A percentile compares a stretch with the other conserved stretches of the same genome.
phyloP scores from a whole-genome alignment of 495 filamentous ascomycete species.

The Aspergillus asperescens region DNA sequence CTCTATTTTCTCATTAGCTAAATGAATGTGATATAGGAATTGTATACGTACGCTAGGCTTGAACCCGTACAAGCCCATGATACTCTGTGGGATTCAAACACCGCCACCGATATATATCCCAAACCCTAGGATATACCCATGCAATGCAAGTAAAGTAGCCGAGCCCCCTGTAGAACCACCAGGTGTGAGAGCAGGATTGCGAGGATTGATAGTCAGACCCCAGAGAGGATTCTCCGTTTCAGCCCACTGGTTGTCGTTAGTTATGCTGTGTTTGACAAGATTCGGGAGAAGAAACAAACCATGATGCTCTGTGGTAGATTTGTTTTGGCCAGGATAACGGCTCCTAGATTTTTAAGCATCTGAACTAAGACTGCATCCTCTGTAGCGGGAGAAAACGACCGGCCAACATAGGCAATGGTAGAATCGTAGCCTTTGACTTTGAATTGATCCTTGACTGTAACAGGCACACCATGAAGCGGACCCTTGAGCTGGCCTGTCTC shows the following conservation, averaged over 20 bases:
- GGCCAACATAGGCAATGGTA: slow-evolving; percentile 53
- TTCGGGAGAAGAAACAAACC: slow-evolving; percentile 29
- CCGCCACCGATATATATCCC: slow-evolving; percentile 62
- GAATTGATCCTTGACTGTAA: slow-evolving; percentile 64
- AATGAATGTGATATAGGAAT: background rate
- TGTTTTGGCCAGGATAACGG: slow-evolving; percentile 57
- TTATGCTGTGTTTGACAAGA: slow-evolving; percentile 30
- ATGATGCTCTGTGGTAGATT: slow-evolving; percentile 53
- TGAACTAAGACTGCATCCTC: slow-evolving; percentile 45
- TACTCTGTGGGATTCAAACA: slow-evolving; percentile 51
- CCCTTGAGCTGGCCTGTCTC: slow-evolving; percentile 46
- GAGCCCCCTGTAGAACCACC: slow-evolving; percentile 65
- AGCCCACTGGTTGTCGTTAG: slow-evolving; percentile 29
- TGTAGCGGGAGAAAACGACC: slow-evolving; percentile 46
- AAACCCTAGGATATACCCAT: slow-evolving; percentile 59
- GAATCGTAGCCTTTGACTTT: slow-evolving; percentile 56
- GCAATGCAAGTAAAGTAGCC: slow-evolving; percentile 52
- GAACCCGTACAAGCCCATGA: slow-evolving; percentile 50
- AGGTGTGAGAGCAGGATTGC: slow-evolving; percentile 41
- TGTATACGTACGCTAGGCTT: slow-evolving; percentile 47
- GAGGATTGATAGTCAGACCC: slow-evolving; percentile 49
- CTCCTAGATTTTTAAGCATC: slow-evolving; percentile 43
- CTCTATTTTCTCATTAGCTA: slow-evolving; percentile 25
- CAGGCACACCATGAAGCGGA: slow-evolving; percentile 60
- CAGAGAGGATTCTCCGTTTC: slow-evolving; percentile 53